These are phyloP conservation scores for Ceratonia siliqua DNA, from an alignment of 306 rosid species.

Conservation along the genomic window DNA sequence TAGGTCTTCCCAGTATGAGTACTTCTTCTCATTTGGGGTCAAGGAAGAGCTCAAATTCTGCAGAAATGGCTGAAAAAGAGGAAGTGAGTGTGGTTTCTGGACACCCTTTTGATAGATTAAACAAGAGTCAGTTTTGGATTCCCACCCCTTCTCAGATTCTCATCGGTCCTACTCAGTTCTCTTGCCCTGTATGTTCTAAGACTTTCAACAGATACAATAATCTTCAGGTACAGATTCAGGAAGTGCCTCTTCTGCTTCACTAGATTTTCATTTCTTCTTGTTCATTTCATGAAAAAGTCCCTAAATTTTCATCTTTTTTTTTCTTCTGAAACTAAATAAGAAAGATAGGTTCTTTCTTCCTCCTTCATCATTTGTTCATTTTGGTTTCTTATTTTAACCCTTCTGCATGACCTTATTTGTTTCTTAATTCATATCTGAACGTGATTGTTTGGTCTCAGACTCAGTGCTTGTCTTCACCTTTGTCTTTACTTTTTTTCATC, in stretches of 20 bases:
- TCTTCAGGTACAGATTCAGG: conserved; percentile 54
- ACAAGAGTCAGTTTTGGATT: conserved; percentile 67
- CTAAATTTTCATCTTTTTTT: neutral
- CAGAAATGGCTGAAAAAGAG: neutral
- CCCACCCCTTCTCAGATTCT: conserved; percentile 75
- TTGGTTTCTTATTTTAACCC: neutral
- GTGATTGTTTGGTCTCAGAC: neutral
- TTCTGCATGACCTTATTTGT: neutral
- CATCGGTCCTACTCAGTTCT: conserved; percentile 64
- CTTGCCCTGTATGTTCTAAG: conserved; percentile 59
- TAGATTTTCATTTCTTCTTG: neutral
- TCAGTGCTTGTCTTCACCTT: neutral
- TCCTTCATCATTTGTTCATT: neutral
- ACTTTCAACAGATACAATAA: conserved; percentile 66
- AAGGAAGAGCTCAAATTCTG: conserved; percentile 19
- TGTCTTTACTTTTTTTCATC: neutral
- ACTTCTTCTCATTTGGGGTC: conserved; percentile 32
- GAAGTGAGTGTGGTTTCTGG: conserved; percentile 29
- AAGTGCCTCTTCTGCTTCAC: too few relatives aligned
- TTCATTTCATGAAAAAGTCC: neutral
- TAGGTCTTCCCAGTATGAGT: conserved; percentile 57
- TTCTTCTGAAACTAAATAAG: neutral
- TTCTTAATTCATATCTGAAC: neutral
- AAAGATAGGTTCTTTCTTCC: neutral
- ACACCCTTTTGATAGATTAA: conserved; percentile 37